A percentile compares a stretch with the other conserved stretches of the same genome.
phyloP scores from a whole-genome alignment of 805 yeast genomes.

The Metschnikowia matae region DNA sequence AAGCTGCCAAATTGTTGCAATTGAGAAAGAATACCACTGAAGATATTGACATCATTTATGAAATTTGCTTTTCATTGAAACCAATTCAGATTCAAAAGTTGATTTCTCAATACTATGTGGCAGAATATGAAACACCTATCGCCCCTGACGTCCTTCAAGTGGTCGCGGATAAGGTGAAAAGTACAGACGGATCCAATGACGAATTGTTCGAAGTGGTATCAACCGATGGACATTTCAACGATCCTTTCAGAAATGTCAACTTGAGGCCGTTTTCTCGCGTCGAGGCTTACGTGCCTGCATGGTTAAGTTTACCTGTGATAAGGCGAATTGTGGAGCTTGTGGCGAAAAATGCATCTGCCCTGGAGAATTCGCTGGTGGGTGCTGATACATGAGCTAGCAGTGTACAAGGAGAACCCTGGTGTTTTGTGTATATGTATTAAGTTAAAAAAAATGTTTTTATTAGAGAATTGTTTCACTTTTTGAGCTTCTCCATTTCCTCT shows the following conservation, averaged over 20 bases:
- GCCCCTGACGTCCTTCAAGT: conserved; percentile 74
- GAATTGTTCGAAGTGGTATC: conserved; percentile 70
- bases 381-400: neutral
- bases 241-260: conserved; percentile 73
- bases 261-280: conserved; percentile 75
- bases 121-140: conserved; percentile 93
- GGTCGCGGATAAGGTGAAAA: conserved; percentile 76
- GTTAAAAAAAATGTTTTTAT: neutral
- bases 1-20: conserved; percentile 90
- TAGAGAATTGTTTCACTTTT: neutral
- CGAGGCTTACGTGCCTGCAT: conserved; percentile 91
- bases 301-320: conserved; percentile 84
- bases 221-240: conserved; percentile 72
- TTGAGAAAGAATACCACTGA: conserved; percentile 83
- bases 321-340: conserved; percentile 86
- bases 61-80: conserved; percentile 88
- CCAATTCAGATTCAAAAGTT: conserved; percentile 95
- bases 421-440: neutral
- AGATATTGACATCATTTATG: conserved; percentile 88
- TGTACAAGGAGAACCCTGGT: neutral
- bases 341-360: conserved; percentile 75
- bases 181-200: conserved; percentile 47
- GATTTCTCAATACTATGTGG: conserved; percentile 81
- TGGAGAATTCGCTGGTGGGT: conserved; percentile 36
- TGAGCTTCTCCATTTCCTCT: conserved; percentile 35